Base-by-base conservation (phyloP, 106 monocot genomes). In the Hemerocallis citrina region DNA sequence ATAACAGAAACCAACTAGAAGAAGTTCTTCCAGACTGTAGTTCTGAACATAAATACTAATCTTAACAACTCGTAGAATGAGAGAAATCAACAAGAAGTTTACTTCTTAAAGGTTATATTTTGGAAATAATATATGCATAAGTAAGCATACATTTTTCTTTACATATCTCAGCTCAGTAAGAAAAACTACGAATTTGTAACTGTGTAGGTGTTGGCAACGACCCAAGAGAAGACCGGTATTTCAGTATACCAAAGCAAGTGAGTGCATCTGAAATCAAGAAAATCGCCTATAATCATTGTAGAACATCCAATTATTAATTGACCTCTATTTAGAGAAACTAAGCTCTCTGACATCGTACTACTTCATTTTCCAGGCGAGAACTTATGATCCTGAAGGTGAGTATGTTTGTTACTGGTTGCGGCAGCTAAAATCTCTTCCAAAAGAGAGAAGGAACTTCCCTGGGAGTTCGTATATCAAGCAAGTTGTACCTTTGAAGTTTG, bases 211-310 rank as follows among this genome's bases (percentile, higher is more conserved):
- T 91, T 38, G 91, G 91, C 17, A 96, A 88, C 70, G 96, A 91
- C 36, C 96, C 96, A 16, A 87, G 96, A 70, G 96, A 96, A 80
- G 83, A 85, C 75, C 73, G 87, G 23, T 98, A 96, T 58, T 96
- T 96, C 61, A 96, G 91, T 61, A 85, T 91, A 35, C 91, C 91
- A 59, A 91, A 98, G 71, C 96, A 88, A 63, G 96, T 90, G 76
- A 76, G 81, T 35, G 9, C 37, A 56, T 28, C 34, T 25, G 27
- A 36, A 19, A 17, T 29, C 29, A 17, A 6, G n/a, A 33, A 44
- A 32, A 2, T n/a, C 25, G 21, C 25, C n/a, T 20, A n/a, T 19
- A 28, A 27, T 34, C 16, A 15, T 10, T 21, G 12, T 47, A 20
- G 6, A 20, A 20, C 20, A 20, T 21, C 31, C 15, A 3, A 56